Evolutionary conservation across 768 basidiomycete species (phyloP).

Genomic region (Glaciozyma martinii): DNA sequence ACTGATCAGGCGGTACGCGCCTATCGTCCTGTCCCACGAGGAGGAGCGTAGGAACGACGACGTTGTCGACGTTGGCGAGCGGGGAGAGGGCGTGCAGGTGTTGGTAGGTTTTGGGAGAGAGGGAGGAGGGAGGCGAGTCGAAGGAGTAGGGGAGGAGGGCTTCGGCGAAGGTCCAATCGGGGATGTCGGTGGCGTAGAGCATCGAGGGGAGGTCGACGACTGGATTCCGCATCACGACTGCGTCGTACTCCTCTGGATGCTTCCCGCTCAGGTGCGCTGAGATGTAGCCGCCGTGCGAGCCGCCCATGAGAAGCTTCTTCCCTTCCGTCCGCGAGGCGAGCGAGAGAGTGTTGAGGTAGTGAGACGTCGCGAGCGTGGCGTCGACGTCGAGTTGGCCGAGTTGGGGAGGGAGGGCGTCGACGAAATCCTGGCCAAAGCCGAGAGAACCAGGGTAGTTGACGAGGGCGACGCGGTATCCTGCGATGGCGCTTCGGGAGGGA

Average conservation of each 20-base stretch:
- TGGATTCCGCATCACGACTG: slow-evolving; percentile 59
- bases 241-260: slow-evolving; percentile 54
- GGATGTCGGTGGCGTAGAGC: slow-evolving; percentile 51
- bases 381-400: slow-evolving; percentile 60
- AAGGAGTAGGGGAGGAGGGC: slow-evolving; percentile 40
- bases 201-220: slow-evolving; percentile 57
- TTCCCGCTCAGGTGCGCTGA: slow-evolving; percentile 51
- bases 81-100: slow-evolving; percentile 51
- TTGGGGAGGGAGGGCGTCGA: slow-evolving; percentile 50
- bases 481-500: neutral
- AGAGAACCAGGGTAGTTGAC: slow-evolving; percentile 62
- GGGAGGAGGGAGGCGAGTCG: slow-evolving; percentile 38
- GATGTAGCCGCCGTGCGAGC: slow-evolving; percentile 64
- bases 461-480: slow-evolving; percentile 51
- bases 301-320: slow-evolving; percentile 54
- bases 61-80: slow-evolving; percentile 48
- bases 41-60: slow-evolving; percentile 52
- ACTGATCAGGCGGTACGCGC: slow-evolving; percentile 57
- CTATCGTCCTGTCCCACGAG: slow-evolving; percentile 55
- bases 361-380: slow-evolving; percentile 53
- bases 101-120: slow-evolving; percentile 47
- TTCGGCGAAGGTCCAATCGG: slow-evolving; percentile 55
- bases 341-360: slow-evolving; percentile 48
- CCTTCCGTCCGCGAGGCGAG: slow-evolving; percentile 48
- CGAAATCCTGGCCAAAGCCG: slow-evolving; percentile 57